Evolutionary conservation across 805 yeast species (phyloP), one percentile per base, ranked within the genome.

Genomic region (Yarrowia hollandica): DNA sequence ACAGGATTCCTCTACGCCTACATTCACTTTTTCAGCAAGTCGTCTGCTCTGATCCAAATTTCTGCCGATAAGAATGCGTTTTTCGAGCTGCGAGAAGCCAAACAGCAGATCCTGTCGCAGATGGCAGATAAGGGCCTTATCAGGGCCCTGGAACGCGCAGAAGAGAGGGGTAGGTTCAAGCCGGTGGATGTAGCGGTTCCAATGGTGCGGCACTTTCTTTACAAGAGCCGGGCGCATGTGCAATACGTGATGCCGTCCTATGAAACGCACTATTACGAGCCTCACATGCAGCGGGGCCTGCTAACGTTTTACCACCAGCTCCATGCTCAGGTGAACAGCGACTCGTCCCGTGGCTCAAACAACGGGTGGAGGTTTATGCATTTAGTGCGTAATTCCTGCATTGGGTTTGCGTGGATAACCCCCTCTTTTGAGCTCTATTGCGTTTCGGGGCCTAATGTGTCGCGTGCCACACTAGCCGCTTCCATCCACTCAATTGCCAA

Each of bases 1-100:
- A 83, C 84, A 63, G 99, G 99, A 9, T 94, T 91, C 66, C 72
- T 92, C 5, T 88, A 94, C 67, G 83, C 90, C 11, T 89, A 86
- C 66, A 86, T 90, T 41, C 84, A 83, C 60, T 83, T 83, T 63
- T 68, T 85, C 46, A 78, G 77, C 42, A 61, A 68, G 34, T 62
- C 74, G 63, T 59, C 71, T 64, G 68, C 80, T 3, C 68, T 83
- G 12, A 76, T 80, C 2, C 73, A 84, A 18, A 72, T 83, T 7
- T 80, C 86, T 60, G 85, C 90, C 0, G 89, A 84, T 69, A 87
- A 86, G 68, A 88, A 87, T 66, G 77, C 90, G 1, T 92, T 92
- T 67, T 89, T 80, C 68, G 85, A 84, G 59, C 79, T 92, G 78
- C 82, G 88, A 62, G 77, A 79, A 28, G 77, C 83, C 2, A 82